Evolutionary conservation across 441 rosid genomes (phyloP).

Genomic region (Arabidopsis lyrata): DNA sequence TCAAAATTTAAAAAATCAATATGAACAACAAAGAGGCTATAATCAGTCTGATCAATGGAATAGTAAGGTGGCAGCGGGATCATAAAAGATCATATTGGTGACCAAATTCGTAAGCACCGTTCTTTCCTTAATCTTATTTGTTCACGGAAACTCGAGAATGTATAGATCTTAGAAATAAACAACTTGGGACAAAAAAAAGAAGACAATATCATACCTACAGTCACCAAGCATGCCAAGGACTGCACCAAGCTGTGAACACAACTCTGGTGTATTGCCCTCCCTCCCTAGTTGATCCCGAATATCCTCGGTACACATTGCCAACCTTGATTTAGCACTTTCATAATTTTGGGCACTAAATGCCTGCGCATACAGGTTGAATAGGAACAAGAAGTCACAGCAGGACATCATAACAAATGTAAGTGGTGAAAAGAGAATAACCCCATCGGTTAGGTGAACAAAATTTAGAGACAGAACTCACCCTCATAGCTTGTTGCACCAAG

Average conservation of each 20-base stretch:
- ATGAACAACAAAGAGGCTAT: constrained; percentile 9
- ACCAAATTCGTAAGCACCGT: constrained; percentile 3
- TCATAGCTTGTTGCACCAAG: constrained; percentile 97
- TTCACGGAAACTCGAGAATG: constrained; percentile 6
- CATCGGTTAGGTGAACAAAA: not conserved
- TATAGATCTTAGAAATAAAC: not conserved
- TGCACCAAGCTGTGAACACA: constrained; percentile 98
- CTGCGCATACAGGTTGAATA: constrained; percentile 48
- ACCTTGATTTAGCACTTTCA: constrained; percentile 95
- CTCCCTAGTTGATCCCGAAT: constrained; percentile 73
- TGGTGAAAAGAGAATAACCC: not conserved
- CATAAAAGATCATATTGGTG: constrained; percentile 13
- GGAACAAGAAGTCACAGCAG: constrained; percentile 22
- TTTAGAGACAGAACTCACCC: constrained; percentile 64
- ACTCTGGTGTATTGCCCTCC: constrained; percentile 74
- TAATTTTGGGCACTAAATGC: constrained; percentile 88
- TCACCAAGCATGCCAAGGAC: constrained; percentile 99
- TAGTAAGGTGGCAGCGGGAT: not conserved
- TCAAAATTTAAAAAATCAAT: not conserved
- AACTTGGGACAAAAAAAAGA: constrained; percentile 6
- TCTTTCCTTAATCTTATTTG: constrained; percentile 1
- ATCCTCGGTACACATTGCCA: constrained; percentile 81
- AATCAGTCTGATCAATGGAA: not conserved
- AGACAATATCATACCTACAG: constrained; percentile 71
- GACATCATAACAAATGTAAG: not conserved